These are phyloP conservation scores for Rhizopus stolonifer DNA, from an alignment of 371 early-diverging fungal genomes.

Conservation along the genomic window DNA sequence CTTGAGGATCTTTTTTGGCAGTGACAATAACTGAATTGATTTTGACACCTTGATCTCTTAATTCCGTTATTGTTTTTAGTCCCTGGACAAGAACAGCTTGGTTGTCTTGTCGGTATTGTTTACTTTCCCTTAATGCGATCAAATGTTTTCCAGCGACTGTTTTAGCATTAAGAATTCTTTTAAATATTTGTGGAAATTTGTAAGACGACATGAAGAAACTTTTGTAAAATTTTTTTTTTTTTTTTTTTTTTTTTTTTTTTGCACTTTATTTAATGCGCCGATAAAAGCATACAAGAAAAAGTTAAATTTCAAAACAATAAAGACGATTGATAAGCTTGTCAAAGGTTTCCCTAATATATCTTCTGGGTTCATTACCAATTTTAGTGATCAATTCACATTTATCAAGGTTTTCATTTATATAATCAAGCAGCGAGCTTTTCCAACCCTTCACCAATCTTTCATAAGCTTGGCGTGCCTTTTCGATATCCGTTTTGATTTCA, in stretches of 20 bases:
- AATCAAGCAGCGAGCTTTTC: background rate
- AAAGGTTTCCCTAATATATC: background rate
- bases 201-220: background rate
- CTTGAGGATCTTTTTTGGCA: slow-evolving; percentile 29
- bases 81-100: slow-evolving; percentile 40
- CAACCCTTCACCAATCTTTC: background rate
- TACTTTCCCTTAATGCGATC: slow-evolving; percentile 36
- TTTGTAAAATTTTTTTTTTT: too few relatives aligned
- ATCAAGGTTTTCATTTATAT: background rate
- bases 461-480: background rate
- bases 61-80: slow-evolving; percentile 31
- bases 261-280: too few relatives aligned
- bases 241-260: too few relatives aligned
- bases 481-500: background rate
- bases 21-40: slow-evolving; percentile 37
- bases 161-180: slow-evolving; percentile 25
- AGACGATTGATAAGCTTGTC: background rate
- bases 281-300: too few relatives aligned
- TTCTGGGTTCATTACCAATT: background rate
- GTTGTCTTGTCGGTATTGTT: slow-evolving; percentile 33
- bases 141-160: slow-evolving; percentile 30
- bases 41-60: slow-evolving; percentile 27
- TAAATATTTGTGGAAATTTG: slow-evolving; percentile 28
- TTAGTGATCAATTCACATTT: background rate
- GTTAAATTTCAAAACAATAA: background rate